Conservation (phyloP, 768 basidiomycete genomes). For the Phaffia australis region DNA sequence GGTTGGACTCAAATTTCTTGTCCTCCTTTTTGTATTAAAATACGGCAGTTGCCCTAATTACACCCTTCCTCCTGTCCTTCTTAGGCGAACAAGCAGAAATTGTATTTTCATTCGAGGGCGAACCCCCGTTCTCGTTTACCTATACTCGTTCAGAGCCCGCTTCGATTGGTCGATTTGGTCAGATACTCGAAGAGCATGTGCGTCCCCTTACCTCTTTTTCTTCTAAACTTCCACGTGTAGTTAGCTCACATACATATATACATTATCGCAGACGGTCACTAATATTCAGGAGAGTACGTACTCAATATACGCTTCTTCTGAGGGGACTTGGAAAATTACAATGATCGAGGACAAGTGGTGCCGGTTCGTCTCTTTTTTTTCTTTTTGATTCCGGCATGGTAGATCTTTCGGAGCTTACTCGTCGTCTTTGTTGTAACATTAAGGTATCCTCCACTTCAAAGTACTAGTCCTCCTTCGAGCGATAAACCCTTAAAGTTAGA, state of each 20-base stretch:
- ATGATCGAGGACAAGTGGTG: slow-evolving; percentile 24
- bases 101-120: slow-evolving; percentile 74
- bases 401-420: neutral
- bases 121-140: slow-evolving; percentile 92
- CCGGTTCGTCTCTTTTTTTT: slow-evolving; percentile 6
- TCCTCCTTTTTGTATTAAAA: slow-evolving; percentile 13
- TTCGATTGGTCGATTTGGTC: slow-evolving; percentile 8
- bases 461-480: neutral
- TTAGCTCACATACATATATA: neutral
- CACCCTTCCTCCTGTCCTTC: neutral
- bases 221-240: neutral
- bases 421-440: too few relatives aligned
- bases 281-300: slow-evolving; percentile 54
- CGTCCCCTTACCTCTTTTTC: slow-evolving; percentile 3
- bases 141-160: slow-evolving; percentile 64
- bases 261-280: slow-evolving; percentile 32
- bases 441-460: slow-evolving; percentile 16
- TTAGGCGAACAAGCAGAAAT: slow-evolving; percentile 73
- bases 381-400: neutral
- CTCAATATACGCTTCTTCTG: slow-evolving; percentile 80
- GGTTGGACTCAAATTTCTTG: slow-evolving; percentile 44
- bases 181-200: slow-evolving; percentile 37
- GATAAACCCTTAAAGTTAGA: slow-evolving; percentile 6
- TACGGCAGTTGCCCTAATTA: neutral
- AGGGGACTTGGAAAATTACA: slow-evolving; percentile 45